Base-by-base conservation (phyloP, 768 basidiomycete species). In the Tricholoma flavovirens region DNA sequence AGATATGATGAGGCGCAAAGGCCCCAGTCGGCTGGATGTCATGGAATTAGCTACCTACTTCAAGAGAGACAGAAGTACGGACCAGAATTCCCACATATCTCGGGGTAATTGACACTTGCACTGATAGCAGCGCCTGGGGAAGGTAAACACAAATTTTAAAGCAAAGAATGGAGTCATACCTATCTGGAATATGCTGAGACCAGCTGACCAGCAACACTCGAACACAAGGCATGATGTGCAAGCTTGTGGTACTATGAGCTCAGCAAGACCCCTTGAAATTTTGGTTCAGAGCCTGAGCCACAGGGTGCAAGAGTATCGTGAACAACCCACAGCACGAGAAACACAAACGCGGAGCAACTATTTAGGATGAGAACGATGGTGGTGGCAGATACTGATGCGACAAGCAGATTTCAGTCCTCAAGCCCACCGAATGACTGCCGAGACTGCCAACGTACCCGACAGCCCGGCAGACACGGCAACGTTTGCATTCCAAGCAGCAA, bases 401-500 rank as follows among this genome's bases (percentile, higher is more conserved):
- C 36, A 52, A 43, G 29, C 54, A 49, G 22, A 36, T 43, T 35
- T 24, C 11, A 51, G 32, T n/a, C 22, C 19, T 15, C 50, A 35
- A 46, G 46, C 46, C 19, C 32, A 53, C 48, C 32, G 15, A 56
- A 33, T 24, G 29, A 14, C 42, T 15, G 12, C 8, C n/a, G n/a
- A n/a, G n/a, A n/a, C n/a, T n/a, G 49, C 24, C 33, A 22, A 38
- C 22, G 52, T 43, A 81, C 82, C 71, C 57, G 72, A 63, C 55
- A 69, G 51, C 3, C 70, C 72, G 10, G 66, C 64, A 9, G 69
- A 66, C 51, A 62, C 67, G 17, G 73, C 71, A 14, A 73, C 70
- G 50, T 69, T 68, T 19, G 83, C 66, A 62, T 82, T 82, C 84
- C 83, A 86, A 36, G 77, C 73, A 6, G 83, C 76, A 59, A 86